These are phyloP conservation scores for Cymbomonas tetramitiformis DNA, from an alignment of 139 green algal species.

Conservation along the genomic window DNA sequence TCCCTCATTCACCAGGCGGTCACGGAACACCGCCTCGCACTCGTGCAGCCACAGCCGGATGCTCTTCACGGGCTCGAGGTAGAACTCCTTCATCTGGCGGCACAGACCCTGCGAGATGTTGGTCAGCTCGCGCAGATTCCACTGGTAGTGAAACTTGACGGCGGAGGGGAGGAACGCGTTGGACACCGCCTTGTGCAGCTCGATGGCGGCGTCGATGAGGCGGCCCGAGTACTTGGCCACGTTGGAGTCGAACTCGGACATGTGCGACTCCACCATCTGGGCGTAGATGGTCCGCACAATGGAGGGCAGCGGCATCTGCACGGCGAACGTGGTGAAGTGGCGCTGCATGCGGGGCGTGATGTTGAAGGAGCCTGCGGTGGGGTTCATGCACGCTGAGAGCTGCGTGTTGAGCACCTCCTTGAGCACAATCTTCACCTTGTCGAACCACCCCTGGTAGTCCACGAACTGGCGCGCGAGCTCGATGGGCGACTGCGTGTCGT, in stretches of 20 bases:
- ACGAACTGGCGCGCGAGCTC: slow-evolving; percentile 73
- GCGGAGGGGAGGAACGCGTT: slow-evolving; percentile 71
- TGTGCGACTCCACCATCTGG: slow-evolving; percentile 29
- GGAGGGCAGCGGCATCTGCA: slow-evolving; percentile 57
- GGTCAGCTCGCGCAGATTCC: slow-evolving; percentile 72
- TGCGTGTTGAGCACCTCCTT: slow-evolving; percentile 75
- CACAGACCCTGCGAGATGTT: slow-evolving; percentile 67
- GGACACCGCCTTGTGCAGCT: slow-evolving; percentile 48
- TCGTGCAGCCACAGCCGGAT: slow-evolving; percentile 71
- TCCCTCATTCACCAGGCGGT: slow-evolving; percentile 61
- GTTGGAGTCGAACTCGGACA: slow-evolving; percentile 47
- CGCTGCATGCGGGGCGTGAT: slow-evolving; percentile 82
- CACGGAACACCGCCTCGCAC: slow-evolving; percentile 61
- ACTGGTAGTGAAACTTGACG: slow-evolving; percentile 84
- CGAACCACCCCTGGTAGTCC: slow-evolving; percentile 79
- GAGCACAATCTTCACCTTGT: slow-evolving; percentile 72
- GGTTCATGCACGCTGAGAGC: slow-evolving; percentile 73
- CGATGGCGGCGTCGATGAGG: slow-evolving; percentile 69
- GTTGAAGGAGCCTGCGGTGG: slow-evolving; percentile 67
- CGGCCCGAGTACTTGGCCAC: slow-evolving; percentile 43
- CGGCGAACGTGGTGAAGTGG: slow-evolving; percentile 75
- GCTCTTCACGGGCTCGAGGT: slow-evolving; percentile 38
- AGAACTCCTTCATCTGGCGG: slow-evolving; percentile 59
- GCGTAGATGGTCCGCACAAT: slow-evolving; percentile 37
- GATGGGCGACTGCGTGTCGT: slow-evolving; percentile 77